Evolutionary conservation across 2,329 filamentous ascomycete genomes (phyloP), one percentile per base, ranked within the genome.

Genomic region (Corinectria fuckeliana): DNA sequence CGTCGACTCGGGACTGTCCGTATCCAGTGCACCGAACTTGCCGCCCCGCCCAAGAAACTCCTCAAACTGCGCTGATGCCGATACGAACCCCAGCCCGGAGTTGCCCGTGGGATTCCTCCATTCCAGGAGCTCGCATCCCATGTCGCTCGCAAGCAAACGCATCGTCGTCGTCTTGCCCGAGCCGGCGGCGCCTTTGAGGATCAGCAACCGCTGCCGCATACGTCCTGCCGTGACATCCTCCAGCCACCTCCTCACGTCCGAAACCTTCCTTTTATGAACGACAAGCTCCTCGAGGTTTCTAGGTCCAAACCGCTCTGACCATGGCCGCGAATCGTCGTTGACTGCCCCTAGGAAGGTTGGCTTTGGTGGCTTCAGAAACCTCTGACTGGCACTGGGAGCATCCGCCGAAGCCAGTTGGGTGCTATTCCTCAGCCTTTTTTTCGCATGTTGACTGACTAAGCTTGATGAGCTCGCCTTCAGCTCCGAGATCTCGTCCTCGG

Each of bases 221-320:
- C 81, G 80, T 14, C 91, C 91, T 23, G 77, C 75, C 62, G 92
- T 84, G 16, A 92, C 91, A 71, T 89, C 86, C 41, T 91, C 86
- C 30, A 99, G 79, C 93, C 95, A 98, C 58, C 79, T 82, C 58
- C 88, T 86, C 44, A 98, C 93, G 76, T 98, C 93, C 2, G 86
- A 78, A 5, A 98, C 91, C 75, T 99, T 99, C 69, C 87, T 95
- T 80, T 96, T 97, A 75, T 99, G 93, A 16, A 99, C 94, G 0
- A 91, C 94, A 44, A 99, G 80, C 77, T 98, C 94, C 14, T 93
- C 88, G 11, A 97, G 75, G 66, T 85, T 90, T 3, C 75, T 70
- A 0, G 94, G 94, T 2, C 86, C 88, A 75, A 92, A 98, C 66
- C 88, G 87, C 67, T 97, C 93, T 14, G 91, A 91, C 94, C 94